Base-by-base conservation (phyloP, 257 asterid genomes). In the Jacaranda copaia region DNA sequence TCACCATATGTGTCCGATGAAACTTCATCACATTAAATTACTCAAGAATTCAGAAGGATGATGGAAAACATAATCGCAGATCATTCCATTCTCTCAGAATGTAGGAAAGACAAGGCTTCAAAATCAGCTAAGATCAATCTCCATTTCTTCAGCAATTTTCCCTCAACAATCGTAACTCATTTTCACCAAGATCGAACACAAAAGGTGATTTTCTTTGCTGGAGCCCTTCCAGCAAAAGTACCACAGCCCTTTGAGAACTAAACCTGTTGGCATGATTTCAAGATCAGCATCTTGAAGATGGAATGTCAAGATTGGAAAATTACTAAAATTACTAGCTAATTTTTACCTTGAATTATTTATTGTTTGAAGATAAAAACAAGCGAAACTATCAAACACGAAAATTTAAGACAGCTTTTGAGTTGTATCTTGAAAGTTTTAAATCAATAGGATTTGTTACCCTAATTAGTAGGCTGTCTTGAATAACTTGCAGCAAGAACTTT, bases 151-250 rank as follows among this genome's bases (percentile, higher is more conserved):
- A 61, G 45, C 68, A 61, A 61, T 61, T 45, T 36, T 61, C 68
- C 68, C 15, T 32, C 11, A 13, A 11, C 19, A 36, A 36, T 45
- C 38, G 12, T 32, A 61, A 36, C 18, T 35, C 35, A 13, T 36
- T 10, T 32, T 61, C 45, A 25, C 68, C 68, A 61, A 61, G 16
- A 61, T 61, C 68, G 13, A 32, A 61, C 45, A 61, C 68, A 36
- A 61, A 61, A 3, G 46, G 18, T 16, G 4, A 19, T 8, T 61
- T 61, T 32, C 45, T 32, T 35, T 61, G 68, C 45, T 61, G 68
- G 4, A 32, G 11, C 9, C 46, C 46, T 35, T 45, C 68, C 38
- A 61, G 45, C 8, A 35, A 25, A 25, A 2, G 32, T 25, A 25
- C 32, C 32, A 25, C 2, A n/a, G 42, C 42, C 67, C 8, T 20